Evolutionary conservation across 164 flowering plant genomes (phyloP).

Genomic region (Vitis labrusca): DNA sequence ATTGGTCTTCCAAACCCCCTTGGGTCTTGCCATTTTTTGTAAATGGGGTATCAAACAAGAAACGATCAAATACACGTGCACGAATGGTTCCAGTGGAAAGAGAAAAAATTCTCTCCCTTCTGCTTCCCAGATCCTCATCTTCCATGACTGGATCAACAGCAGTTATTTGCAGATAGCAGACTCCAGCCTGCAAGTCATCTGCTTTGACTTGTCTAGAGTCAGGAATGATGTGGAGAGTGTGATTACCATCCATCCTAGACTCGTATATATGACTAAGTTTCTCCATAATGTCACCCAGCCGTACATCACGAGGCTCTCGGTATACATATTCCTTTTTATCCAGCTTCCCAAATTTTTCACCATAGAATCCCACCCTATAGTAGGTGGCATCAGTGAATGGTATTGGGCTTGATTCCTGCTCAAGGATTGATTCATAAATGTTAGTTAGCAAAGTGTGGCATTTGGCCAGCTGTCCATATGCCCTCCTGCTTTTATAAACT

Average conservation of each 20-base stretch:
- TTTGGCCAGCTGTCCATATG: conserved; percentile 95
- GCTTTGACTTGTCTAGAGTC: conserved; percentile 98
- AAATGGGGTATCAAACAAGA: conserved; percentile 97
- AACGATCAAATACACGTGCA: conserved; percentile 95
- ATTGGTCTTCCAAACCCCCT: conserved; percentile 96
- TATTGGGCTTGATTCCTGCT: conserved; percentile 97
- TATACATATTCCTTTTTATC: conserved; percentile 86
- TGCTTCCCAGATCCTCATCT: conserved; percentile 95
- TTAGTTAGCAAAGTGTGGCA: conserved; percentile 90
- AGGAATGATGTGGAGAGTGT: conserved; percentile 84
- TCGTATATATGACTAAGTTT: conserved; percentile 95
- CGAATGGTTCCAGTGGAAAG: conserved; percentile 92
- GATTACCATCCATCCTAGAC: conserved; percentile 84
- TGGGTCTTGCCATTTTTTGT: conserved; percentile 98
- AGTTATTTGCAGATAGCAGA: conserved; percentile 93
- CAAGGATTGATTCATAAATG: conserved; percentile 94
- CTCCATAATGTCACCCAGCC: conserved; percentile 98
- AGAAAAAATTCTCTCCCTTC: conserved; percentile 92
- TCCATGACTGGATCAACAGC: conserved; percentile 99
- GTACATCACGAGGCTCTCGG: conserved; percentile 94
- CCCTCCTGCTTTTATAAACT: conserved; percentile 90
- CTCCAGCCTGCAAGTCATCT: conserved; percentile 89
- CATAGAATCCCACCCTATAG: conserved; percentile 94
- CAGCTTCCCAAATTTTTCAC: conserved; percentile 82
- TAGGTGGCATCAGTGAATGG: conserved; percentile 97